These are phyloP conservation scores for Penicillium maclennaniae DNA, from an alignment of 495 filamentous ascomycete genomes.

Conservation along the genomic window DNA sequence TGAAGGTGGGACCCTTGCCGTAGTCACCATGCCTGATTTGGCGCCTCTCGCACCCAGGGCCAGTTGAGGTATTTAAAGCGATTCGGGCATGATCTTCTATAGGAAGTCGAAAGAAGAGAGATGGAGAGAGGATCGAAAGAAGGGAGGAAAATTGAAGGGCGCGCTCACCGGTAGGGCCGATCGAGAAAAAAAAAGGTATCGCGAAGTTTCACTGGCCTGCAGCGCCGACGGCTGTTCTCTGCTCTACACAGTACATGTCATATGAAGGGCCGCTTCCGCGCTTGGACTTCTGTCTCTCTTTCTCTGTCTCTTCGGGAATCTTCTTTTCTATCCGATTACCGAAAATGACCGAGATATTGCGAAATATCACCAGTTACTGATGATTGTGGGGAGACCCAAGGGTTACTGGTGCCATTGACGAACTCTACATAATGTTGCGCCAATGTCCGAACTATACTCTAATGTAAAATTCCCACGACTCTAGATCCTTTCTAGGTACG, in stretches of 20 bases:
- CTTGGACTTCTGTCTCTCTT: neutral
- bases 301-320: neutral
- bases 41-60: slow-evolving; percentile 15
- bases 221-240: slow-evolving; percentile 24
- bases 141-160: neutral
- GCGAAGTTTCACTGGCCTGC: slow-evolving; percentile 26
- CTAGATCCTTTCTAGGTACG: no score
- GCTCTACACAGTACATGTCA: slow-evolving; percentile 21
- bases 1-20: slow-evolving; percentile 24
- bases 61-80: slow-evolving; percentile 2
- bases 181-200: slow-evolving; percentile 8
- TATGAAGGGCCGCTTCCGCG: slow-evolving; percentile 6
- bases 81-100: slow-evolving; percentile 20
- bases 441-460: no score
- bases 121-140: slow-evolving; percentile 2
- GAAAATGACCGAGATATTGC: neutral
- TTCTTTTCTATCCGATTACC: neutral
- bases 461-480: no score
- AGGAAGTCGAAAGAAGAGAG: neutral
- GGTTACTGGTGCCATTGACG: neutral
- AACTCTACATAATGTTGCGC: neutral
- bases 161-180: slow-evolving; percentile 19
- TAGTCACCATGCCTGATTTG: slow-evolving; percentile 40
- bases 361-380: neutral
- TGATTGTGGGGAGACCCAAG: neutral